Base-by-base conservation (phyloP, 2,329 filamentous ascomycete genomes). In the Orbilia oligospora region DNA sequence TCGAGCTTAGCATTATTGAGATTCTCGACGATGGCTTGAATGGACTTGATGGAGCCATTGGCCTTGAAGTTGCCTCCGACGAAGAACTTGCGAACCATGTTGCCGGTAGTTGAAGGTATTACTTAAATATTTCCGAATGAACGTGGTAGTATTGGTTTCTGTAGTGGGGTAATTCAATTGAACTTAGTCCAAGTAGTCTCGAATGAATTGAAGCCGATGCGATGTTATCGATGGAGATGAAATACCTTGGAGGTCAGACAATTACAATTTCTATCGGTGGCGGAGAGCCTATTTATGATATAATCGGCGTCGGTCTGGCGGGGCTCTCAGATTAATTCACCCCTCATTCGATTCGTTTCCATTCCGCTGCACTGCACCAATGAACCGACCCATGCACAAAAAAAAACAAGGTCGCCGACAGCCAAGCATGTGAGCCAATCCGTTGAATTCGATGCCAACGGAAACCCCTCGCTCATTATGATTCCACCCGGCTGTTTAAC, bases 51-150 rank as follows among this genome's bases (percentile, higher is more conserved):
- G 83, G 93, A 93, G 86, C 96, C 95, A 88, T 99, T 99, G 94
- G 98, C 98, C 90, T 99, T 98, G 89, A 98, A 98, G 91, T 99
- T 99, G 85, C 94, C 94, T 86, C 94, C 94, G 86, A 97, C 93
- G 86, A 97, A 97, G 89, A 97, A 97, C 88, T 94, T 92, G 88
- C 94, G 94, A 55, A 64, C 53, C 75, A 78, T 78, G 22, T 67
- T 70, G 56, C 33, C 41, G 72, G 51, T 70, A 65, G 56, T 33
- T 53, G 38, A 44, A n/a, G n/a, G n/a, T 30, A 22, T 65, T 51
- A 51, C 14, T 24, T 24, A 2, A 14, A 27, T 44, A 64, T 44
- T 30, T 20, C 44, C 36, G 53, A 66, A 30, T 70, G 73, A 69
- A 53, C 18, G 70, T 67, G 41, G 24, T 20, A 30, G 44, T 44